Evolutionary conservation across 257 asterid species (phyloP), one percentile per base, ranked within the genome.

Genomic region (Apocynum venetum): DNA sequence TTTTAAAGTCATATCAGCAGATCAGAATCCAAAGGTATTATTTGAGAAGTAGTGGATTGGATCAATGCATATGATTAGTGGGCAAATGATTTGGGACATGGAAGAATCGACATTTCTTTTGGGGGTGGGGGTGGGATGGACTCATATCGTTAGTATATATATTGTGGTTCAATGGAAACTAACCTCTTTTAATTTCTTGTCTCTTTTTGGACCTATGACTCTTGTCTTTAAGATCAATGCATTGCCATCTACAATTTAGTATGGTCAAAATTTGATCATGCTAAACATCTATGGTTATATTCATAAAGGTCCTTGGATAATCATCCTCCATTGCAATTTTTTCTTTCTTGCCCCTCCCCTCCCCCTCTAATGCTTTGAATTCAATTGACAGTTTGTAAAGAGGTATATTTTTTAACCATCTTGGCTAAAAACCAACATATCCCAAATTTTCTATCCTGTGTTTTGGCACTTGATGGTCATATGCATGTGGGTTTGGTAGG

Each of bases 1-100:
- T 72, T 96, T 93, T 83, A 90, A 96, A 91, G 97, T 96, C 85
- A 96, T 96, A 71, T 86, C 97, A 55, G 96, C 92, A 57, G 99
- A 96, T 81, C 75, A 82, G 71, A 89, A 89, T 90, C 82, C 89
- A 77, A 89, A 87, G 94, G 95, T 96, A 84, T 76, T 71, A 40
- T 44, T 73, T 48, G 11, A 53, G 49, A 52, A 31, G 48, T 63
- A 60, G 70, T 46, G 51, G 38, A 38, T 63, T 71, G 56, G 55
- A 61, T 59, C 69, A 35, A 0, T 15, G 55, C 73, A 63, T 53
- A 25, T 41, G 73, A 61, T 31, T 43, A 49, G 66, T 25, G 3
- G n/a, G 14, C 20, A 59, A 11, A 31, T 64, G 4, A 3, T 46
- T 46, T 4, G 6, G 6, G 49, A 46, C 49, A 4, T 46, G 49